A percentile compares a stretch with the other conserved stretches of the same genome.
These are phyloP conservation scores for Diaporthe sp. DNA, from an alignment of 2,329 filamentous ascomycete genomes.

Conservation along the genomic window DNA sequence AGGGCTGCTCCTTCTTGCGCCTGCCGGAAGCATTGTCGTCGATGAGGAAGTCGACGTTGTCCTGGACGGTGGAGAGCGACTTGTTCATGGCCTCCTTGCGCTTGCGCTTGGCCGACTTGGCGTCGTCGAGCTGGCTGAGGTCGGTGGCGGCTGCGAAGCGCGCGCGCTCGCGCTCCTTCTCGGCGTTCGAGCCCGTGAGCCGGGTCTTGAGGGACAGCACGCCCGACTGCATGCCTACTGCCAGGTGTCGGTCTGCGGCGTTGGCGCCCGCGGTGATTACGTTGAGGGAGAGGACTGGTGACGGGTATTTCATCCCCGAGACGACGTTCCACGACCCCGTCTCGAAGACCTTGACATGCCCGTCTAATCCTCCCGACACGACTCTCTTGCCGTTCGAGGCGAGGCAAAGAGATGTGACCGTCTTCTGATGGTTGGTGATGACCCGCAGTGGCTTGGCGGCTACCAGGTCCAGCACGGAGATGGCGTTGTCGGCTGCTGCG, in stretches of 20 bases:
- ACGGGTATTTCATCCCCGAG: slow-evolving; percentile 92
- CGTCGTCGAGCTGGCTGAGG: slow-evolving; percentile 84
- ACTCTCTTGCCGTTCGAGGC: slow-evolving; percentile 86
- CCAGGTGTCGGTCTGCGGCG: slow-evolving; percentile 90
- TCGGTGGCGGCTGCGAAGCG: slow-evolving; percentile 82
- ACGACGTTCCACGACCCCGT: slow-evolving; percentile 96
- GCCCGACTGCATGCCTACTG: slow-evolving; percentile 94
- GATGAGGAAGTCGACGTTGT: slow-evolving; percentile 90
- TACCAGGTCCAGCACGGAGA: slow-evolving; percentile 93
- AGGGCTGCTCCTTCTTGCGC: slow-evolving; percentile 73
- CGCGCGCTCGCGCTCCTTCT: slow-evolving; percentile 82
- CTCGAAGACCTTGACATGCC: slow-evolving; percentile 97
- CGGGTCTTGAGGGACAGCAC: slow-evolving; percentile 92
- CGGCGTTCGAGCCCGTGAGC: slow-evolving; percentile 86
- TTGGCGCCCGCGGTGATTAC: slow-evolving; percentile 79
- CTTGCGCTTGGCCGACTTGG: slow-evolving; percentile 77
- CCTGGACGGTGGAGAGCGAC: slow-evolving; percentile 84
- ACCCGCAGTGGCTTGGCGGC: slow-evolving; percentile 89
- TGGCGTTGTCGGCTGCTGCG: slow-evolving; percentile 86
- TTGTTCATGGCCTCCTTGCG: slow-evolving; percentile 60
- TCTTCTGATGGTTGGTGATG: slow-evolving; percentile 97
- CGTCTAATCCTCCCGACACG: slow-evolving; percentile 90
- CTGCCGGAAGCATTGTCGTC: slow-evolving; percentile 69
- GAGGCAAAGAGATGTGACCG: slow-evolving; percentile 87
- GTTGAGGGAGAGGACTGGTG: slow-evolving; percentile 87